These are phyloP conservation scores for Cercospora sp. DNA, from an alignment of 2,329 filamentous ascomycete species.

Conservation along the genomic window DNA sequence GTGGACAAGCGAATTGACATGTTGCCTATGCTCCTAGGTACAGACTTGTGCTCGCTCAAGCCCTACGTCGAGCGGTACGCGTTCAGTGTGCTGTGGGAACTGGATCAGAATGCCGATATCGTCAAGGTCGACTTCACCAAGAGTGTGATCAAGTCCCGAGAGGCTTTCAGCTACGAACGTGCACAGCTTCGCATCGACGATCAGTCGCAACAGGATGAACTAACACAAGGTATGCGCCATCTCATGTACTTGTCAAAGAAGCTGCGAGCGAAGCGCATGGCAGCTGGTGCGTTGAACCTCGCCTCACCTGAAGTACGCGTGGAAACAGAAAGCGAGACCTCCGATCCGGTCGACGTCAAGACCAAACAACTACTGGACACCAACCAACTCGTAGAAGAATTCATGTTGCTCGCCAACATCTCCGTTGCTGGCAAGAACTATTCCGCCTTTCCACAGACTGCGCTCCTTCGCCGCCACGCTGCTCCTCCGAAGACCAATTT, in stretches of 20 bases:
- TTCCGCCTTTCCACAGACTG: slow-evolving; percentile 89
- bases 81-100: slow-evolving; percentile 67
- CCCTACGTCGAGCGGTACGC: slow-evolving; percentile 83
- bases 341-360: slow-evolving; percentile 93
- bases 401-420: slow-evolving; percentile 98
- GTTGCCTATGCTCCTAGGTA: slow-evolving; percentile 94
- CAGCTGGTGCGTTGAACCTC: slow-evolving; percentile 89
- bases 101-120: slow-evolving; percentile 81
- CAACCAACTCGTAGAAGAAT: slow-evolving; percentile 96
- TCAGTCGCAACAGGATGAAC: slow-evolving; percentile 77
- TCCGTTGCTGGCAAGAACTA: slow-evolving; percentile 90
- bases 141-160: slow-evolving; percentile 93
- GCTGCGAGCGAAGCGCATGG: slow-evolving; percentile 91
- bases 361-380: slow-evolving; percentile 92
- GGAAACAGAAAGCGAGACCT: slow-evolving; percentile 91
- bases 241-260: slow-evolving; percentile 88
- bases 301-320: slow-evolving; percentile 98
- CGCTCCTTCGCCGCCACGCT: slow-evolving; percentile 86
- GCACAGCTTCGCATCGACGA: slow-evolving; percentile 95
- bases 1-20: slow-evolving; percentile 99
- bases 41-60: slow-evolving; percentile 93
- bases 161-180: slow-evolving; percentile 97
- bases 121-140: slow-evolving; percentile 88
- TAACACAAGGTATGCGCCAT: slow-evolving; percentile 85
- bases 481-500: slow-evolving; percentile 95